Percentiles rank a stretch among this genome's conserved stretches.
Conservation (phyloP, 257 asterid genomes). For the Buddleja alternifolia region DNA sequence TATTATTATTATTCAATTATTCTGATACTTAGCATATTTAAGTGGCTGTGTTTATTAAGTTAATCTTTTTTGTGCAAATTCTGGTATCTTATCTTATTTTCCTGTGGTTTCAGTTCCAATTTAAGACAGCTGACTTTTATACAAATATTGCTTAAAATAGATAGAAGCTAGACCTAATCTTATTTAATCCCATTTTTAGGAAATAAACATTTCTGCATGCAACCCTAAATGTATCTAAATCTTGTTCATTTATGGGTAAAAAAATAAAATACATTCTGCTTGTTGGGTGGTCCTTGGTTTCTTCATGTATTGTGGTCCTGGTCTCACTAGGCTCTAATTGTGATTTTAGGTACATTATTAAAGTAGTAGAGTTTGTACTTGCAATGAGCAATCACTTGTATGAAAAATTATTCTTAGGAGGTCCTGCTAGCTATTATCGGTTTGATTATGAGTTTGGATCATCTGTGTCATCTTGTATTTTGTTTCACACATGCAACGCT, state of each 20-base stretch:
- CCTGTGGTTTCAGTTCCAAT: not conserved
- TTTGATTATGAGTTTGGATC: too few species aligned
- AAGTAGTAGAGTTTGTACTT: too few species aligned
- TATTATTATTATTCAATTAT: not conserved
- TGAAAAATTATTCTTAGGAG: too few species aligned
- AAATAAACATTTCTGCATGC: not conserved
- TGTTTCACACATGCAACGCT: too few species aligned
- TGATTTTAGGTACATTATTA: too few species aligned
- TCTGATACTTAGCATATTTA: not conserved
- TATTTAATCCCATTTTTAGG: conserved; percentile 26
- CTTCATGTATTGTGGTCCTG: conserved; percentile 29
- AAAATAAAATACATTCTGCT: conserved; percentile 30
- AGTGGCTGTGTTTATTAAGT: conserved; percentile 3
- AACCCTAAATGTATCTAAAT: not conserved
- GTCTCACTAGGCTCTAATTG: too few species aligned
- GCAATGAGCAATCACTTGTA: too few species aligned
- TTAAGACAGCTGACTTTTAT: conserved; percentile 9
- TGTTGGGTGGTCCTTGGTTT: conserved; percentile 43
- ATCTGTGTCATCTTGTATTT: too few species aligned
- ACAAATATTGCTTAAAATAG: conserved; percentile 25
- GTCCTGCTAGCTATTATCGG: too few species aligned
- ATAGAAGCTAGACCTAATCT: conserved; percentile 12
- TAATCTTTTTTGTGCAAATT: conserved; percentile 27
- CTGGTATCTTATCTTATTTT: conserved; percentile 9
- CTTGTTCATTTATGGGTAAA: conserved; percentile 10